Evolutionary conservation across 2,329 filamentous ascomycete species (phyloP).

Genomic region (Cladosporium cucumerinum): DNA sequence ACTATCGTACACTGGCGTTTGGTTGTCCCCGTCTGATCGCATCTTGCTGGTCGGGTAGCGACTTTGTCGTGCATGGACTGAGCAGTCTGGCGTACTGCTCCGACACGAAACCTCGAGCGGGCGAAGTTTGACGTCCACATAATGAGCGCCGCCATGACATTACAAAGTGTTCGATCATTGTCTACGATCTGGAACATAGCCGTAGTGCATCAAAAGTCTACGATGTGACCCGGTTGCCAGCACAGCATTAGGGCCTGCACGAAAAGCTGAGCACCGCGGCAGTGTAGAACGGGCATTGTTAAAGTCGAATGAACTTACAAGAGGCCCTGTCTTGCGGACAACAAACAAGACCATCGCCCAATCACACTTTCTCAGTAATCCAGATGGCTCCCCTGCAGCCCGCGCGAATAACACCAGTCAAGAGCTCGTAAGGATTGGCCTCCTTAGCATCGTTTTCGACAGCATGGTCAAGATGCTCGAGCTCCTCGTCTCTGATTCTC

Average conservation of each 20-base stretch:
- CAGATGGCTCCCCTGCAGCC: conserved; percentile 92
- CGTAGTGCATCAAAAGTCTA: background rate
- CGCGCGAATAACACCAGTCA: conserved; percentile 83
- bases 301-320: background rate
- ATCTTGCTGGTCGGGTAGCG: background rate
- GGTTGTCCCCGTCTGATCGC: background rate
- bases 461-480: conserved; percentile 94
- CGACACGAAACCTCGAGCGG: background rate
- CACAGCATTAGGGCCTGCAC: background rate
- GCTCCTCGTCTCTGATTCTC: conserved; percentile 86
- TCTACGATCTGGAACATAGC: background rate
- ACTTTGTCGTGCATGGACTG: background rate
- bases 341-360: background rate
- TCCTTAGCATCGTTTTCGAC: conserved; percentile 89
- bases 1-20: background rate
- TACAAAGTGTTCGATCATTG: background rate
- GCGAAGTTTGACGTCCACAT: background rate
- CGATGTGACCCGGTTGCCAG: background rate
- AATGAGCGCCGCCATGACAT: background rate
- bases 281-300: background rate
- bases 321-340: background rate
- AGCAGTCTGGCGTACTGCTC: background rate
- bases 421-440: conserved; percentile 81
- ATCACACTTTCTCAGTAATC: conserved; percentile 71
- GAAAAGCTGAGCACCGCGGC: background rate